phyloP scores from a whole-genome alignment of 805 yeast species.

The Saturnispora ahearnii region DNA sequence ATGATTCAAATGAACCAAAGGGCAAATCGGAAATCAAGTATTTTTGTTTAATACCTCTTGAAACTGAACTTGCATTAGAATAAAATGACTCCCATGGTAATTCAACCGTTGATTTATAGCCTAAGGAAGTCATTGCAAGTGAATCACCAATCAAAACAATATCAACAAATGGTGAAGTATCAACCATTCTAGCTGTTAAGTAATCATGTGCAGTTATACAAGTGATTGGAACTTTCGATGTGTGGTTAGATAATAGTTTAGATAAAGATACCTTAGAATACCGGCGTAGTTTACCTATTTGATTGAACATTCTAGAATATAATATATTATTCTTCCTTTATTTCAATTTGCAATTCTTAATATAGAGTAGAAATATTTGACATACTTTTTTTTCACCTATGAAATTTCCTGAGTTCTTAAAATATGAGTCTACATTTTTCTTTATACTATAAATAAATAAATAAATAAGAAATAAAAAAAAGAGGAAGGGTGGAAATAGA shows the following conservation, averaged over 20 bases:
- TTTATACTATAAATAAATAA: conserved; percentile 7
- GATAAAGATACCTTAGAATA: conserved; percentile 1
- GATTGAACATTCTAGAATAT: background rate
- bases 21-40: conserved; percentile 81
- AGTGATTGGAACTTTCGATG: conserved; percentile 18
- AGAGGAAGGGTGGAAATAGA: background rate
- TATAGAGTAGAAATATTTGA: too few relatives aligned
- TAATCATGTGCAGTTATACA: conserved; percentile 82
- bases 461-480: conserved; percentile 9
- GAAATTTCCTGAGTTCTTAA: too few relatives aligned
- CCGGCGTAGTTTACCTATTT: background rate
- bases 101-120: conserved; percentile 68
- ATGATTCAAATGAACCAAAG: conserved; percentile 73
- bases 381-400: too few relatives aligned
- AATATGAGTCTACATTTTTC: too few relatives aligned
- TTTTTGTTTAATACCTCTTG: conserved; percentile 57
- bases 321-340: too few relatives aligned
- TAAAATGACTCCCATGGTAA: conserved; percentile 71
- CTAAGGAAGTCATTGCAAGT: conserved; percentile 83
- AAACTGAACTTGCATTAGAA: conserved; percentile 66
- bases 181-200: conserved; percentile 63
- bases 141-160: conserved; percentile 84
- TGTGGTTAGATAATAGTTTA: background rate
- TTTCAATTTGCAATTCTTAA: too few relatives aligned
- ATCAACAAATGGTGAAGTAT: conserved; percentile 55